Base-by-base conservation (phyloP, 352 stramenopile species). In the Phytophthora pluvialis region DNA sequence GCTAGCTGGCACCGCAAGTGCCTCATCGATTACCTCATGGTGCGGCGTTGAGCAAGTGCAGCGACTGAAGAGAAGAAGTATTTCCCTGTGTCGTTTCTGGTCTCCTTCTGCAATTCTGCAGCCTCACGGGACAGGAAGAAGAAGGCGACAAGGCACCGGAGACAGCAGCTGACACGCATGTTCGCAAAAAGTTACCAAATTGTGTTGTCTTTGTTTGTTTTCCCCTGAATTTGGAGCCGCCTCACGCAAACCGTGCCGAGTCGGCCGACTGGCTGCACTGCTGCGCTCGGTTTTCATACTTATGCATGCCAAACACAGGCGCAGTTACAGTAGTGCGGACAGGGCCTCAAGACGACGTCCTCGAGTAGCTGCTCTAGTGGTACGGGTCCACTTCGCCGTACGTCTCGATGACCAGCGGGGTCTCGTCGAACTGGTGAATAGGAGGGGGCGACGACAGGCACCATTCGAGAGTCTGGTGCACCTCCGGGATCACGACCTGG, bases 361-460 rank as follows among this genome's bases (percentile, higher is more conserved):
- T 60, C 15, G 25, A 38, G n/a, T 48, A 49, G 46, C 15, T 62
- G 44, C 18, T 82, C 74, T 90, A 90, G 77, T 96, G 79, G 70
- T 82, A 88, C 33, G 88, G 88, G 75, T 96, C 88, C 48, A 93
- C 78, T 61, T 88, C 77, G 71, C 86, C 89, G 69, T 89, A 94
- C 44, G 87, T 95, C 76, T 97, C 89, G 36, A 97, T 87, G 68
- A 97, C 82, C 59, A 97, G 80, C 52, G 89, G 89, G 12, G 87
- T 75, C 64, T 97, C 89, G 32, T 94, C 86, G 60, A 97, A 97
- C 84, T 97, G 89, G 73, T 97, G 89, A 75, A 95, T 56, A 67
- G 89, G 89, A 67, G 89, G 86, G 12, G 89, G 89, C 65, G 86
- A 93, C 57, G 70, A 73, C 60, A 97, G 73, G 66, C 88, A 81